phyloP scores from a whole-genome alignment of 2,329 filamentous ascomycete genomes.

The Cercospora janseana region DNA sequence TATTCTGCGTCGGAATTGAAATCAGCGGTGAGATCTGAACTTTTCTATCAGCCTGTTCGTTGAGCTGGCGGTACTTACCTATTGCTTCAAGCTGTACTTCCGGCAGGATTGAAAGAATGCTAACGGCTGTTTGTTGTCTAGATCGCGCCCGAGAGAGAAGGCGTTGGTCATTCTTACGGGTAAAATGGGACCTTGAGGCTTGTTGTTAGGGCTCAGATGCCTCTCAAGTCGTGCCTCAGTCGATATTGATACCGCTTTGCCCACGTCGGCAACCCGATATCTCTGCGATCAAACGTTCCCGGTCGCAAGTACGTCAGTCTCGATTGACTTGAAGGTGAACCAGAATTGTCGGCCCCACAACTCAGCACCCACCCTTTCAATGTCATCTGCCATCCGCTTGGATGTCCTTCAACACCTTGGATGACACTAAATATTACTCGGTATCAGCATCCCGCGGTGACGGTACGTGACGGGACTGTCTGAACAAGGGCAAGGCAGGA shows the following conservation, averaged over 20 bases:
- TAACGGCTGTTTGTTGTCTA: slow-evolving; percentile 5
- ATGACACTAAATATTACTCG: no score
- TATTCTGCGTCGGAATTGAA: slow-evolving; percentile 14
- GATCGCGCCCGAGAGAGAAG: slow-evolving; percentile 14
- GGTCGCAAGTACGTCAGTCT: no score
- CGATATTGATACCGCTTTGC: slow-evolving; percentile 8
- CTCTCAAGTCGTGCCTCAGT: slow-evolving; percentile 9
- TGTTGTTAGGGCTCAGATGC: not conserved
- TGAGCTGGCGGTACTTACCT: slow-evolving; percentile 10
- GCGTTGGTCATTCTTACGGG: slow-evolving; percentile 15
- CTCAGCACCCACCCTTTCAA: no score
- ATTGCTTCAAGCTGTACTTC: not conserved
- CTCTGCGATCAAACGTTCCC: slow-evolving; percentile 7
- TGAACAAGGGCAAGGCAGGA: no score
- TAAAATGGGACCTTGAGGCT: slow-evolving; percentile 9
- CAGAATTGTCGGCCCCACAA: no score
- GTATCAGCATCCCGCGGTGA: not conserved
- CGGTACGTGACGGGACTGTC: not conserved
- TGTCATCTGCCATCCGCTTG: no score
- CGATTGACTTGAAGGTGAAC: no score
- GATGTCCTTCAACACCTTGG: no score
- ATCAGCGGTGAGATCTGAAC: slow-evolving; percentile 17
- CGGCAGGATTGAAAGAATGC: slow-evolving; percentile 4
- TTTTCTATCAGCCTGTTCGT: slow-evolving; percentile 15
- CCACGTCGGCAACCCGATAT: slow-evolving; percentile 2